Conservation (phyloP, 2,329 filamentous ascomycete genomes). For the Curvularia eragrostidis region DNA sequence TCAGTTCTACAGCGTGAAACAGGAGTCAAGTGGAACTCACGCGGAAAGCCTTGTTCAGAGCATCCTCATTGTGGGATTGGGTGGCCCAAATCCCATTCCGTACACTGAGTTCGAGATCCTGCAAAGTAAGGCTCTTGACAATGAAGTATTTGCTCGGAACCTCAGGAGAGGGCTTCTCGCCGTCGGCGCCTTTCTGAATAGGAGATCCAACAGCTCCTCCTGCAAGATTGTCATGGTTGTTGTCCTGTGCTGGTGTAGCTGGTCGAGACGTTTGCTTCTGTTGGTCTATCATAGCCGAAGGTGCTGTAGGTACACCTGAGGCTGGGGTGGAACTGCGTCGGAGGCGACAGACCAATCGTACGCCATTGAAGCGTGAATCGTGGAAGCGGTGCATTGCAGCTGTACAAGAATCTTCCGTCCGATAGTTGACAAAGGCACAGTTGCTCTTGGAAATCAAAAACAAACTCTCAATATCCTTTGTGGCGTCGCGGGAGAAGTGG, state of each 20-base stretch:
- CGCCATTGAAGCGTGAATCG: slow-evolving; percentile 86
- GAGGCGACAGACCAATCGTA: slow-evolving; percentile 83
- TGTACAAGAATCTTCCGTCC: slow-evolving; percentile 75
- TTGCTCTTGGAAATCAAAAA: slow-evolving; percentile 97
- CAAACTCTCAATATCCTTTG: slow-evolving; percentile 79
- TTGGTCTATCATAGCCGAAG: slow-evolving; percentile 54
- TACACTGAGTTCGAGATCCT: slow-evolving; percentile 90
- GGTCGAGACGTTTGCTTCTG: slow-evolving; percentile 35
- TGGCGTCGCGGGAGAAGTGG: slow-evolving; percentile 82
- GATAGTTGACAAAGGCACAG: slow-evolving; percentile 96
- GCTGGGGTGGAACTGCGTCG: slow-evolving; percentile 62
- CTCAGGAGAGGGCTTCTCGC: slow-evolving; percentile 11
- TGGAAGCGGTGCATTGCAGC: slow-evolving; percentile 84
- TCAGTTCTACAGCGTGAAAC: slow-evolving; percentile 20
- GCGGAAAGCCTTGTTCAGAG: slow-evolving; percentile 81
- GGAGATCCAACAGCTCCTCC: slow-evolving; percentile 20
- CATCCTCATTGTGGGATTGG: slow-evolving; percentile 89
- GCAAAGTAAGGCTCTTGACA: slow-evolving; percentile 88
- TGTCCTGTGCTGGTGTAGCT: slow-evolving; percentile 31
- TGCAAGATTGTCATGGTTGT: slow-evolving; percentile 15
- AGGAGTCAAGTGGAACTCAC: slow-evolving; percentile 55
- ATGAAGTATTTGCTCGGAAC: slow-evolving; percentile 81
- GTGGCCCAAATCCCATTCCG: slow-evolving; percentile 91
- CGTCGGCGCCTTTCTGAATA: slow-evolving; percentile 20
- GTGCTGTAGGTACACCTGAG: slow-evolving; percentile 62